Evolutionary conservation across 1,284 basidiomycete species (phyloP), one percentile per base, ranked within the genome.

Genomic region (Inonotus obliquus): DNA sequence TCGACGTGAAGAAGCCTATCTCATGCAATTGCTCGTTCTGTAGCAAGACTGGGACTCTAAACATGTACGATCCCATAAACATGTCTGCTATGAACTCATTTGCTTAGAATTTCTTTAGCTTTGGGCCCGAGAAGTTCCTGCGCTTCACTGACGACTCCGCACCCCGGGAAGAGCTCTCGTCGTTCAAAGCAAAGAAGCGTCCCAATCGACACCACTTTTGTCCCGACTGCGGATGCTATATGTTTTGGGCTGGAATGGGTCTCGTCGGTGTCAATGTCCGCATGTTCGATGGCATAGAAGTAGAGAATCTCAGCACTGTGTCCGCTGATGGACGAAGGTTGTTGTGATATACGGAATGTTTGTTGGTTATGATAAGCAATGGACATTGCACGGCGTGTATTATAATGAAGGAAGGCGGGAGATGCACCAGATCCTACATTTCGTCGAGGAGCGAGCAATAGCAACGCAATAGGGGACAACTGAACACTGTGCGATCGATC

Each of bases 261-360:
- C 48, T 45, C 17, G 41, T 47, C 29, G 56, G 56, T n/a, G 53
- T 37, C 32, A 54, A 54, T 29, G 52, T 27, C 10, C 58, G 52
- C 51, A 45, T 41, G 11, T 45, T 60, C 23, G 62, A 63, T 19
- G 62, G 62, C 21, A 47, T 63, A 13, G 58, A 63, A 11, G 27
- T 49, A 23, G 48, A 49, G 23, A 54, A 39, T 13, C 19, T 54
- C 13, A 35, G 7, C 17, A 37, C 27, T 10, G 23, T 25, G 10
- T 21, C 21, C 25, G 21, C 23, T 25, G 48, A 49, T 29, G 48
- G 48, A 25, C 48, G 25, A 49, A 49, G 17, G 11, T 6, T 7
- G 48, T 14, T 23, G 48, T 49, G 32, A 32, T 32, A 9, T 32
- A 32, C 32, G 4, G 32, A 4, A 9, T 9, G 32, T 32, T 32